These are phyloP conservation scores for Trichomonas tenax DNA, from an alignment of 208 protist genomes.

Conservation along the genomic window DNA sequence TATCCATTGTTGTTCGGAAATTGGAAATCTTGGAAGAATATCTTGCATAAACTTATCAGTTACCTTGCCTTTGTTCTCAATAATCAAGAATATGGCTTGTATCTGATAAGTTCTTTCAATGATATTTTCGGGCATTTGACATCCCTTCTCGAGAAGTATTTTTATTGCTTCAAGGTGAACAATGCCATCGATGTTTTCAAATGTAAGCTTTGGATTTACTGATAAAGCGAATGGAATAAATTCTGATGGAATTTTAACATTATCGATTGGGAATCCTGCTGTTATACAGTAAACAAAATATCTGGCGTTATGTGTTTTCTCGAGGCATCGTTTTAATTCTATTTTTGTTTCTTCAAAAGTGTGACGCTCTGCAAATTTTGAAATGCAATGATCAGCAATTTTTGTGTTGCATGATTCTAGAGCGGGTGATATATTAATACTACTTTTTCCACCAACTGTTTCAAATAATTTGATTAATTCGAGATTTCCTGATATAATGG, in stretches of 20 bases:
- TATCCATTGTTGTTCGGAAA: conserved; percentile 50
- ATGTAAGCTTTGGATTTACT: neutral
- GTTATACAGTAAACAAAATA: neutral
- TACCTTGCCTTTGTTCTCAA: conserved; percentile 65
- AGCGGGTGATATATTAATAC: neutral
- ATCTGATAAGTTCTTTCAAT: conserved; percentile 60
- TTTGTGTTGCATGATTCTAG: neutral
- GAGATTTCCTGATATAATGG: neutral
- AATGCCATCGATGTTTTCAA: neutral
- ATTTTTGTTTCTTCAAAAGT: neutral
- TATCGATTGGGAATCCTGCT: neutral
- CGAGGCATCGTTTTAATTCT: neutral
- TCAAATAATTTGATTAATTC: neutral
- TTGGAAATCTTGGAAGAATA: conserved; percentile 48
- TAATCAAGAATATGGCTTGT: conserved; percentile 52
- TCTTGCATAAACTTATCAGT: conserved; percentile 74
- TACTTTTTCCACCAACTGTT: neutral
- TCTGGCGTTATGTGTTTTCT: neutral
- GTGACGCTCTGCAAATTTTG: neutral
- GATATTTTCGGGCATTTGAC: conserved; percentile 58
- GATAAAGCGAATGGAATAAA: neutral
- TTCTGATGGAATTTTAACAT: neutral
- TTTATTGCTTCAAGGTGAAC: neutral
- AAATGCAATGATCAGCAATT: neutral
- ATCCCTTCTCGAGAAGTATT: neutral